A percentile compares a stretch with the other conserved stretches of the same genome.
These are phyloP conservation scores for Debaryomyces nepalensis DNA, from an alignment of 1,139 yeast species.

Conservation along the genomic window DNA sequence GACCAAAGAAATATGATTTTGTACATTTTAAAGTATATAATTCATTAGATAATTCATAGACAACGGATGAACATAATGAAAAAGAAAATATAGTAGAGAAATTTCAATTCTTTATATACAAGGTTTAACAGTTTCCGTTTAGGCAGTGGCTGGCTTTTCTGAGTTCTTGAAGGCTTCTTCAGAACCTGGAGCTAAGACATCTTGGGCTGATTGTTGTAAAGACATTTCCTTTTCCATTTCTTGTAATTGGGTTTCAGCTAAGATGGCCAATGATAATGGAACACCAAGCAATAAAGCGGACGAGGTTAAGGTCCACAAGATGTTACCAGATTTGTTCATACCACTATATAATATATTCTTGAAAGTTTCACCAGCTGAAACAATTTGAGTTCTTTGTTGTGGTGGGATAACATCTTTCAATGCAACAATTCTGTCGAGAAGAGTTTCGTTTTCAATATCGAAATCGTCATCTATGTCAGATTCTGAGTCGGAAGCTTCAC, in stretches of 20 bases:
- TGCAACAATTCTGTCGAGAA: constrained; percentile 86
- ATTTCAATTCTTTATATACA: constrained; percentile 21
- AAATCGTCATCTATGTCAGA: constrained; percentile 74
- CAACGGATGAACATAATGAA: constrained; percentile 8
- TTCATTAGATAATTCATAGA: constrained; percentile 10
- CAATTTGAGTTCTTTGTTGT: constrained; percentile 65
- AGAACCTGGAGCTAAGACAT: constrained; percentile 78
- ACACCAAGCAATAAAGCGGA: constrained; percentile 87
- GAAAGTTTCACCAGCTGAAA: constrained; percentile 38
- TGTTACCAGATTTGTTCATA: constrained; percentile 66
- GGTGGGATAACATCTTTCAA: constrained; percentile 93
- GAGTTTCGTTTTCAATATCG: constrained; percentile 79
- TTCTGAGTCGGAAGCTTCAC: constrained; percentile 55
- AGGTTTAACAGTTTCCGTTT: constrained; percentile 14
- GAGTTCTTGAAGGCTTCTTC: constrained; percentile 52
- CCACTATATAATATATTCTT: constrained; percentile 48
- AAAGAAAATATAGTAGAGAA: constrained; percentile 7
- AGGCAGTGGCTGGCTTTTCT: constrained; percentile 17
- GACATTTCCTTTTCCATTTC: constrained; percentile 94
- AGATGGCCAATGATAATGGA: constrained; percentile 85
- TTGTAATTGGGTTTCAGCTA: constrained; percentile 89
- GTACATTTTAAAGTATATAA: constrained; percentile 12
- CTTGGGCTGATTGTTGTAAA: constrained; percentile 83
- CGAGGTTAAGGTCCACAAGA: constrained; percentile 86
- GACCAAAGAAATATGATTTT: constrained; percentile 7